Evolutionary conservation across 176 grass and related monocot species (phyloP), one percentile per base, ranked within the genome.

Genomic region (Eleusine indica): DNA sequence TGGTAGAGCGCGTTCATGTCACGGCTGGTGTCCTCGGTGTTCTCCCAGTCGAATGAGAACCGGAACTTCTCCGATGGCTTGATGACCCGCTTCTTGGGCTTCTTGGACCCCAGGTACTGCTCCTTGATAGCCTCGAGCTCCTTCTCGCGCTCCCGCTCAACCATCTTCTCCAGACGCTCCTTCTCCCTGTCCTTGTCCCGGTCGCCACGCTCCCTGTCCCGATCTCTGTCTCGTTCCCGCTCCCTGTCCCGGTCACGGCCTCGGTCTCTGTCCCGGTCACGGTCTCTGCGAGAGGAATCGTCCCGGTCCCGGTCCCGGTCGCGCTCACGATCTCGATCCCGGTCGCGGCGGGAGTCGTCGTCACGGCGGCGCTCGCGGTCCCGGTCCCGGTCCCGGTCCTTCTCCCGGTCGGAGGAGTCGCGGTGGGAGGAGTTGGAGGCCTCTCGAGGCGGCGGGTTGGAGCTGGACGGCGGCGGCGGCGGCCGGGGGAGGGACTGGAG

Each of bases 31-130:
- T 98, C 96, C 85, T 98, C 96, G 0, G 96, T 98, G 87, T 98
- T 95, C 80, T 98, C 96, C 96, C 96, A 98, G 61, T 95, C 96
- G 40, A 98, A 98, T 8, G 96, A 98, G 85, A 98, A 98, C 25
- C 96, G 90, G 76, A 98, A 98, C 75, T 98, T 98, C 89, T 98
- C 96, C 1, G 92, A 95, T 47, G 96, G 96, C 85, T 93, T 98
- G 75, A 98, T 95, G 30, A 98, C 96, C 37, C 96, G 74, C 78
- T 98, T 98, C 88, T 98, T 95, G 46, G 96, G 96, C 47, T 95
- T 98, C 77, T 98, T 98, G 37, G 91, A 98, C 6, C 96, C 96
- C 69, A 95, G 84, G 43, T 98, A 98, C 82, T 98, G 96, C 84
- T 98, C 92, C 88, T 98, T 98, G 67, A 98, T 98, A 6, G 92